A percentile compares a stretch with the other conserved stretches of the same genome.
phyloP scores from a whole-genome alignment of 176 grass and related monocot genomes.

The maize (Zea mays) region DNA sequence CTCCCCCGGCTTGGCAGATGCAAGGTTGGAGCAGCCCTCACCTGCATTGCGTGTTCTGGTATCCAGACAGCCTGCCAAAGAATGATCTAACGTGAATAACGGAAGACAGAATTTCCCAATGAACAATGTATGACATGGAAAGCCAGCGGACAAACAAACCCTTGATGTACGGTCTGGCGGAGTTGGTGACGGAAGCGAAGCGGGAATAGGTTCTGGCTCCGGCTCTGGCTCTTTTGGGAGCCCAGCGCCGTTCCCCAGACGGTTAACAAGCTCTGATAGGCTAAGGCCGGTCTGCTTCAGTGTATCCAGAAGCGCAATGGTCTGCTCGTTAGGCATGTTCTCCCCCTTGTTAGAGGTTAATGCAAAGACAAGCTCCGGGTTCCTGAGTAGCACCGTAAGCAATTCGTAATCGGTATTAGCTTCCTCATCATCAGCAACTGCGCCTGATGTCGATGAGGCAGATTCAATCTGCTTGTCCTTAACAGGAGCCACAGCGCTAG shows the following conservation, averaged over 20 bases:
- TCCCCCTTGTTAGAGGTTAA: conserved; percentile 62
- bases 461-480: conserved; percentile 40
- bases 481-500: conserved; percentile 11
- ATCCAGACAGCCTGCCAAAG: conserved; percentile 68
- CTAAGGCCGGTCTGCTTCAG: conserved; percentile 80
- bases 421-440: conserved; percentile 28
- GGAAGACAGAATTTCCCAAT: conserved; percentile 6
- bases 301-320: conserved; percentile 73
- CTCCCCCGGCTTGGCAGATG: conserved; percentile 31
- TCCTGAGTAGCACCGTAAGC: conserved; percentile 87
- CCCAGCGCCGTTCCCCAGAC: conserved; percentile 27
- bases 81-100: conserved; percentile 31
- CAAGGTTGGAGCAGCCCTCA: conserved; percentile 11
- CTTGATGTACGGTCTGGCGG: conserved; percentile 56
- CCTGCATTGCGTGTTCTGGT: conserved; percentile 44
- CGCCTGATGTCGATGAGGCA: conserved; percentile 35
- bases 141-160: conserved; percentile 53
- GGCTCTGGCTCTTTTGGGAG: conserved; percentile 33
- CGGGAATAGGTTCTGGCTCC: conserved; percentile 43
- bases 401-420: conserved; percentile 76
- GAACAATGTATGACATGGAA: conserved; percentile 25
- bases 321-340: conserved; percentile 59
- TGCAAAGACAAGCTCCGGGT: conserved; percentile 92
- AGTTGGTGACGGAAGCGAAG: conserved; percentile 89
- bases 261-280: conserved; percentile 58